These are phyloP conservation scores for Aureobasidium zeae DNA, from an alignment of 2,329 filamentous ascomycete genomes.

Conservation along the genomic window DNA sequence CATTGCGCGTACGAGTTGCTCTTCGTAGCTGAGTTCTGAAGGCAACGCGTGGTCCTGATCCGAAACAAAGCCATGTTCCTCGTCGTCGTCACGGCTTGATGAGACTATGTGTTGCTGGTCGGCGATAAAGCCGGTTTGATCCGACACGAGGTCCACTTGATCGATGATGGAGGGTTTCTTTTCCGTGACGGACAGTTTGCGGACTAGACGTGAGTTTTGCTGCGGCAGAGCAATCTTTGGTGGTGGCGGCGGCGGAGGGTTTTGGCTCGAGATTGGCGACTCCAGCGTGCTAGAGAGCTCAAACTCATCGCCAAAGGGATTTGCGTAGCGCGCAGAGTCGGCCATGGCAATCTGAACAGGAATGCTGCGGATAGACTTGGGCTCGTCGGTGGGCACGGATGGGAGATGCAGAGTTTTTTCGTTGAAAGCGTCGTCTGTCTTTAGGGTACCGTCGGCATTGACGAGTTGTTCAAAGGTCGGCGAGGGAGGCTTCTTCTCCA, in stretches of 20 bases:
- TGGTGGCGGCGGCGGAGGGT: slow-evolving; percentile 36
- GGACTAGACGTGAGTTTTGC: slow-evolving; percentile 13
- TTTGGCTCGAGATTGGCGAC: slow-evolving; percentile 23
- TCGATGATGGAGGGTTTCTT: slow-evolving; percentile 7
- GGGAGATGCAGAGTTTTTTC: slow-evolving; percentile 11
- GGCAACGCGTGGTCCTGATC: not conserved
- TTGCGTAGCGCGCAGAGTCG: slow-evolving; percentile 28
- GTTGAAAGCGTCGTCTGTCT: slow-evolving; percentile 12
- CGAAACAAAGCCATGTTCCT: not conserved
- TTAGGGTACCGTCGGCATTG: slow-evolving; percentile 33
- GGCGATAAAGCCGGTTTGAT: no score
- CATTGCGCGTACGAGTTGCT: slow-evolving; percentile 30
- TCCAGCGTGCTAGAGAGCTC: slow-evolving; percentile 24
- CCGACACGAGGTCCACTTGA: no score
- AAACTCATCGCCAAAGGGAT: slow-evolving; percentile 39
- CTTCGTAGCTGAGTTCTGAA: slow-evolving; percentile 27
- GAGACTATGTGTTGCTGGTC: no score
- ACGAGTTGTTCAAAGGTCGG: slow-evolving; percentile 34
- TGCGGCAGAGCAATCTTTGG: slow-evolving; percentile 33
- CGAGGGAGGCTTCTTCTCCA: slow-evolving; percentile 13
- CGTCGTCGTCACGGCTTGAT: slow-evolving; percentile 11
- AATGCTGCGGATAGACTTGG: slow-evolving; percentile 3
- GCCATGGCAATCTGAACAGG: not conserved
- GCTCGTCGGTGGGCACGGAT: slow-evolving; percentile 17
- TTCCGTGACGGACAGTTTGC: not conserved